Base-by-base conservation (phyloP, 2,329 filamentous ascomycete genomes). In the Diaporthe sp. region DNA sequence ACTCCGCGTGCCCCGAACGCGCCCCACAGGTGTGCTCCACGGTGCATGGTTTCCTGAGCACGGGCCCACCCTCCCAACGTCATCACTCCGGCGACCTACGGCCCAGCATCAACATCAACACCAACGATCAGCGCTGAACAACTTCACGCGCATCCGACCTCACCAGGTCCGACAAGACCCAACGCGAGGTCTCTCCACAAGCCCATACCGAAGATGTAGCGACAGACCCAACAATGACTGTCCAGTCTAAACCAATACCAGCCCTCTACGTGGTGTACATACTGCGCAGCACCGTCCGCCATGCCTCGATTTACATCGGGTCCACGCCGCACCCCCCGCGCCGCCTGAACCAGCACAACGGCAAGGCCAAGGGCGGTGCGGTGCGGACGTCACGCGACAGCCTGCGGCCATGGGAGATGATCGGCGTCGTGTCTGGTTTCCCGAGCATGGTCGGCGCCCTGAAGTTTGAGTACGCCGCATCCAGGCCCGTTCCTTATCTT, bases 251-350 rank as follows among this genome's bases (percentile, higher is more conserved):
- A 78, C 92, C 88, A 0, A 95, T 98, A 30, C 96, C 96, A 13
- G 92, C 96, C 1, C 93, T 98, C 77, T 98, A 98, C 82, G 95
- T 94, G 78, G 97, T 97, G 81, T 98, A 99, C 82, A 90, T 98
- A 22, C 90, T 98, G 47, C 93, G 96, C 28, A 98, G 96, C 0
- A 95, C 92, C 0, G 89, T 95, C 13, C 89, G 91, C 60, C 92
- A 91, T 80, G 88, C 89, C 38, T 91, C 89, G 3, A 88, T 96
- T 38, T 99, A 99, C 83, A 93, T 98, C 35, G 97, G 97, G 71
- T 97, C 95, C 57, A 98, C 97, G 1, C 96, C 96, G 0, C 92
- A 98, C 80, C 96, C 97, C 55, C 91, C 92, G 1, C 90, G 96
- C 75, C 93, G 97, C 19, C 88, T 98, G 33, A 92, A 91, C 76